These are phyloP conservation scores for Volvox carteri DNA, from an alignment of 163 green algal genomes.

Conservation along the genomic window DNA sequence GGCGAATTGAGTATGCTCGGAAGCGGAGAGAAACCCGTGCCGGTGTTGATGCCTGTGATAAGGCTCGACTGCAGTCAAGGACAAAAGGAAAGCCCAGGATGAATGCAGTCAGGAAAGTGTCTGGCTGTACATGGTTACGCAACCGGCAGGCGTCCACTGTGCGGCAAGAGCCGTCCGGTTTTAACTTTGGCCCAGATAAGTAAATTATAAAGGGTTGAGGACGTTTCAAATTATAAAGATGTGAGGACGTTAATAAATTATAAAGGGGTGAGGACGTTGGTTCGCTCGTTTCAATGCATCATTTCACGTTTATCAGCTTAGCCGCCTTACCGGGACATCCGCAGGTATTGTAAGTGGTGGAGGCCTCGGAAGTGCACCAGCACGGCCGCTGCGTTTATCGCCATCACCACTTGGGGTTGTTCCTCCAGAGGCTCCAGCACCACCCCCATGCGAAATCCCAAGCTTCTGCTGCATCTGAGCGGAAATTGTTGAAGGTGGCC, in stretches of 20 bases:
- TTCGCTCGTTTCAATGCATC: no score
- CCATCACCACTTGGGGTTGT: not conserved
- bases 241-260: no score
- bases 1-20: conserved; percentile 47
- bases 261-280: no score
- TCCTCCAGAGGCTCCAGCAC: not conserved
- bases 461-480: conserved; percentile 56
- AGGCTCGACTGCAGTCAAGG: conserved; percentile 35
- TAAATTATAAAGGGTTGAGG: no score
- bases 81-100: not conserved
- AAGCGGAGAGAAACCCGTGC: conserved; percentile 45
- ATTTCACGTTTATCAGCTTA: no score
- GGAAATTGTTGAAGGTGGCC: conserved; percentile 43
- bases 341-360: conserved; percentile 56
- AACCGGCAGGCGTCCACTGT: no score
- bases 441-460: conserved; percentile 5
- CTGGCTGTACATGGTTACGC: no score
- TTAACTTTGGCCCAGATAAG: no score
- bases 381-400: conserved; percentile 21
- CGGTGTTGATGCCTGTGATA: conserved; percentile 42
- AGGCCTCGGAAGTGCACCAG: conserved; percentile 41
- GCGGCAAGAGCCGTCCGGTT: no score
- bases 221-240: no score
- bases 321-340: conserved; percentile 38
- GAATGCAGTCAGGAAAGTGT: no score